Evolutionary conservation across 2,329 filamentous ascomycete genomes (phyloP).

Genomic region (Rachicladosporium sp.): DNA sequence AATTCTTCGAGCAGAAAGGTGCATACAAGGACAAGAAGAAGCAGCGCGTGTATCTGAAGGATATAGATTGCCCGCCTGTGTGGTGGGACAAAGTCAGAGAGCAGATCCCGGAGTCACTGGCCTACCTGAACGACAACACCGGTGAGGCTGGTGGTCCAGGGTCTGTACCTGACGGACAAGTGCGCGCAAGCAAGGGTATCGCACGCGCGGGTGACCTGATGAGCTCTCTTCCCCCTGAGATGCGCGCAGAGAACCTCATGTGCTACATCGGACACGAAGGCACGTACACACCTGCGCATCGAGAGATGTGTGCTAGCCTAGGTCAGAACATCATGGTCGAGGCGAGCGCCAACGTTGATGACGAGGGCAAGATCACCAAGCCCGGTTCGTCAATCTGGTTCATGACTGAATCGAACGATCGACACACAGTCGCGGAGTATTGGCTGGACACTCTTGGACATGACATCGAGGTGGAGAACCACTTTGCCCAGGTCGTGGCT

Average conservation of each 20-base stretch:
- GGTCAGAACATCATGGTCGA: conserved; percentile 99
- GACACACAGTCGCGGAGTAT: conserved; percentile 81
- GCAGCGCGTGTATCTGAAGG: conserved; percentile 88
- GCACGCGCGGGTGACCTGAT: conserved; percentile 81
- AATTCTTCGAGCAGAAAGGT: conserved; percentile 54
- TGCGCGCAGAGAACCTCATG: conserved; percentile 95
- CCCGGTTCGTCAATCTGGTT: conserved; percentile 93
- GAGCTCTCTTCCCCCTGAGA: conserved; percentile 74
- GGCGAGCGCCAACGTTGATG: conserved; percentile 52
- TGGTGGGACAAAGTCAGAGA: conserved; percentile 74
- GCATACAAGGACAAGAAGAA: conserved; percentile 69
- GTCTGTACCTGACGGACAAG: conserved; percentile 37
- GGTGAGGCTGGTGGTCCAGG: conserved; percentile 44
- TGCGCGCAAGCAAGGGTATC: conserved; percentile 42
- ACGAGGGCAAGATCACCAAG: conserved; percentile 57
- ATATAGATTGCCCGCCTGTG: conserved; percentile 83
- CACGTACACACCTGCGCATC: conserved; percentile 87
- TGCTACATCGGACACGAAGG: conserved; percentile 97
- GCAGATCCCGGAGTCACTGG: conserved; percentile 67
- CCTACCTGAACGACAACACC: conserved; percentile 78
- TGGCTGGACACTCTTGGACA: conserved; percentile 88
- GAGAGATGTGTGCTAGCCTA: conserved; percentile 93
- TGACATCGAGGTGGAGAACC: conserved; percentile 91
- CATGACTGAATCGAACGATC: conserved; percentile 93
- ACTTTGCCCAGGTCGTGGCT: conserved; percentile 89